Evolutionary conservation across 2,329 filamentous ascomycete genomes (phyloP).

Genomic region (Cercospora citrullina): DNA sequence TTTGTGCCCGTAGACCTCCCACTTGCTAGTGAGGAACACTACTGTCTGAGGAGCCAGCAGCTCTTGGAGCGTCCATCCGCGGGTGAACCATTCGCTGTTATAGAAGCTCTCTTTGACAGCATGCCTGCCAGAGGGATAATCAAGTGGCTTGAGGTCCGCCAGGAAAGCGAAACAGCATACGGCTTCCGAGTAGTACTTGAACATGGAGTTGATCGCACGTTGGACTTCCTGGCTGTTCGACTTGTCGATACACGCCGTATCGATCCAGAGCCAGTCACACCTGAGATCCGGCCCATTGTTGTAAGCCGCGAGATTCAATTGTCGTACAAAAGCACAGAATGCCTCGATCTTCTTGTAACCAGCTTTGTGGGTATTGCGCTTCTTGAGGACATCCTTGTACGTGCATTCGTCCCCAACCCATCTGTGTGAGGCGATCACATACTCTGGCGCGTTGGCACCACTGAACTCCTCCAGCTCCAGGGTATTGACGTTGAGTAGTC

Average conservation of each 20-base stretch:
- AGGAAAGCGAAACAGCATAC: constrained; percentile 25
- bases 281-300: neutral
- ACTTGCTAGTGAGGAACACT: constrained; percentile 22
- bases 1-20: constrained; percentile 22
- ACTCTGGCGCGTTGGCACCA: neutral
- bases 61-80: constrained; percentile 31
- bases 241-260: constrained; percentile 28
- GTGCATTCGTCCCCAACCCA: constrained; percentile 16
- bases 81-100: constrained; percentile 25
- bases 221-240: constrained; percentile 17
- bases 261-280: constrained; percentile 25
- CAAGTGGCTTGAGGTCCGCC: constrained; percentile 2
- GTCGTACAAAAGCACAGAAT: constrained; percentile 11
- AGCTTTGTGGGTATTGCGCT: constrained; percentile 13
- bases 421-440: constrained; percentile 20
- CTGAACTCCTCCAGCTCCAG: constrained; percentile 14
- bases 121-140: neutral
- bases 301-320: neutral
- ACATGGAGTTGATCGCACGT: constrained; percentile 27
- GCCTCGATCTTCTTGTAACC: constrained; percentile 7
- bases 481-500: constrained; percentile 11
- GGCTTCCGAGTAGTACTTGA: constrained; percentile 22
- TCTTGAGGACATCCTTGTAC: constrained; percentile 19
- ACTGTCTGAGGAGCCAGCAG: constrained; percentile 25
- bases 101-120: constrained; percentile 3